These are phyloP conservation scores for Aspergillus brunneoviolaceus DNA, from an alignment of 2,329 filamentous ascomycete genomes.

Conservation along the genomic window DNA sequence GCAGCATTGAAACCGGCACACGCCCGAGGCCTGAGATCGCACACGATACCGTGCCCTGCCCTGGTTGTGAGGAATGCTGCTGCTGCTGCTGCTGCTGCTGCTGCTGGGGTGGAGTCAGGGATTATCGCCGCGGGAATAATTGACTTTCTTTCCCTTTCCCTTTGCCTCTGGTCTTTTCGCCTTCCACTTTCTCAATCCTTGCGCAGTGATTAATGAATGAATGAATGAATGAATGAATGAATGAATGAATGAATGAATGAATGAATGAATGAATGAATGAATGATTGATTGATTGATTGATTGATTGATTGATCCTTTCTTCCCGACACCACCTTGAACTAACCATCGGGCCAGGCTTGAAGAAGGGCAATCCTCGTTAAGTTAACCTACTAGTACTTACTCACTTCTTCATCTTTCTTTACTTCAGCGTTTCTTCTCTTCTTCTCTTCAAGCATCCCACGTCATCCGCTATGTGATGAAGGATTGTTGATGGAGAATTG, in stretches of 20 bases:
- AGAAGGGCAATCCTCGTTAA: neutral
- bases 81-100: neutral
- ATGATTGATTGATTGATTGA: too few species aligned
- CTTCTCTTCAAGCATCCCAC: slow-evolving; percentile 9
- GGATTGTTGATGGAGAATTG: neutral
- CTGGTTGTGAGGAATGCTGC: slow-evolving; percentile 12
- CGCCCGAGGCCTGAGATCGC: slow-evolving; percentile 10
- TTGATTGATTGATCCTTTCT: neutral
- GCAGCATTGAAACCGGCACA: slow-evolving; percentile 12
- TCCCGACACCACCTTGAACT: neutral
- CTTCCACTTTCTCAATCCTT: neutral
- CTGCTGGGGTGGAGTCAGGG: slow-evolving; percentile 9
- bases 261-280: neutral
- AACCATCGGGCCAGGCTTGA: neutral
- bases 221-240: too few species aligned
- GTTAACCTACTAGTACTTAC: too few species aligned
- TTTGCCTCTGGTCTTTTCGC: neutral
- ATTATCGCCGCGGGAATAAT: neutral
- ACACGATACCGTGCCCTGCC: slow-evolving; percentile 13
- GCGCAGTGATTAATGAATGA: neutral
- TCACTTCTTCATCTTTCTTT: neutral
- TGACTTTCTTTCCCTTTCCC: neutral
- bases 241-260: neutral
- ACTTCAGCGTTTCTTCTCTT: neutral
- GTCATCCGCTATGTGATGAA: slow-evolving; percentile 11